Evolutionary conservation across 1,139 yeast species (phyloP).

Genomic region (Nakaseomyces sp.): DNA sequence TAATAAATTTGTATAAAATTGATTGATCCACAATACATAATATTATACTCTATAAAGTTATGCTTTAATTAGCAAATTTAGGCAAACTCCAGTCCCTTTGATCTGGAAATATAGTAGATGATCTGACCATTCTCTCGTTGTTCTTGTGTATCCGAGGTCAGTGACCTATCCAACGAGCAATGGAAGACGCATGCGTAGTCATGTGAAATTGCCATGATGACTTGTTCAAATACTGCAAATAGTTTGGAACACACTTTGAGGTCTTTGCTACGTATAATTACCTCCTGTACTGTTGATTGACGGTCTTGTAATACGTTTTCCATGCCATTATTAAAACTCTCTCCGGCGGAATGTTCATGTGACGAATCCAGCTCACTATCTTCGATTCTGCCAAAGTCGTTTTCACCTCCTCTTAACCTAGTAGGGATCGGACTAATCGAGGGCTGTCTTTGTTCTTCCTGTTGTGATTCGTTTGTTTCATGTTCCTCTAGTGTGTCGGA

Average conservation of each 20-base stretch:
- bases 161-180: conserved; percentile 28
- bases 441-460: background rate
- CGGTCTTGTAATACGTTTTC: conserved; percentile 15
- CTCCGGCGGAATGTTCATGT: conserved; percentile 4
- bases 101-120: conserved; percentile 29
- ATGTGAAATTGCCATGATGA: conserved; percentile 28
- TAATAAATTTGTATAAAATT: no score
- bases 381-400: conserved; percentile 1
- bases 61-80: no score
- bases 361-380: conserved; percentile 1
- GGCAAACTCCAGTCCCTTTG: conserved; percentile 12
- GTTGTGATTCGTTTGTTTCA: conserved; percentile 9
- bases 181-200: conserved; percentile 30
- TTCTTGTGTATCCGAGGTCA: conserved; percentile 10
- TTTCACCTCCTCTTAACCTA: background rate
- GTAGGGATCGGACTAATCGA: background rate
- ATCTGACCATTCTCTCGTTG: conserved; percentile 27
- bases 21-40: no score
- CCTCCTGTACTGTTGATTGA: conserved; percentile 22
- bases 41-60: no score
- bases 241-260: conserved; percentile 30
- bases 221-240: conserved; percentile 28
- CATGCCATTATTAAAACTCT: background rate
- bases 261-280: conserved; percentile 25
- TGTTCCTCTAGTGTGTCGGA: background rate